Base-by-base conservation (phyloP, 768 basidiomycete genomes). In the Podaxis mareebaensis region DNA sequence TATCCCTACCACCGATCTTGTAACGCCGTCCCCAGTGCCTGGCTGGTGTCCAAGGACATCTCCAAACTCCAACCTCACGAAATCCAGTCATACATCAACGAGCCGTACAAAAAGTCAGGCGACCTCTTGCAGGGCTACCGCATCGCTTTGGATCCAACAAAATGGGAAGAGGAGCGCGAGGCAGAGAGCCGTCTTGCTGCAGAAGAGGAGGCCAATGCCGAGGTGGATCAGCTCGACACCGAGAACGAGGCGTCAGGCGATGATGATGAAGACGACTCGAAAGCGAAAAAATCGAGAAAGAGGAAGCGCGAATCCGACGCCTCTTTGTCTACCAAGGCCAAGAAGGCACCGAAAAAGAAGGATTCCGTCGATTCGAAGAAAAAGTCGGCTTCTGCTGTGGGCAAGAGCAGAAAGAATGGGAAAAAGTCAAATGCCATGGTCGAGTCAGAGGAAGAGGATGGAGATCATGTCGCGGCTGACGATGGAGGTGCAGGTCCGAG, bases 1-100 rank as follows among this genome's bases (percentile, higher is more conserved):
- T 44, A 39, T 20, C n/a, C 33, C 33, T 53, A 62, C 13, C 36
- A 17, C 71, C 28, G 3, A 51, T 39, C 33, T 60, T 64, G 52
- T 48, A 36, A 11, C 44, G 20, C 46, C 46, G 17, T 22, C 28
- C 20, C 7, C 67, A 98, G 96, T 77, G 84, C 93, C 20, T 98
- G 96, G 96, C 81, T 92, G 46, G 79, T 86, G 36, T 72, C 89
- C 1, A 90, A 90, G 69, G 96, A 97, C 74, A 87, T 98, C 58
- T 91, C 88, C 22, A 84, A 84, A 65, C 84, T 98, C 26, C 84
- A 88, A 69, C 74, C 80, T 4, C 85, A 91, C 74, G 92, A 93
- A 76, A 96, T 99, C 76, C 83, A 91, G 66, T 82, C 88, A 2
- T 97, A 86, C 77, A 84, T 98, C 77, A 81, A 78, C 66, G 90